Base-by-base conservation (phyloP, 305 asterid species). In the Euphrasia arctica region DNA sequence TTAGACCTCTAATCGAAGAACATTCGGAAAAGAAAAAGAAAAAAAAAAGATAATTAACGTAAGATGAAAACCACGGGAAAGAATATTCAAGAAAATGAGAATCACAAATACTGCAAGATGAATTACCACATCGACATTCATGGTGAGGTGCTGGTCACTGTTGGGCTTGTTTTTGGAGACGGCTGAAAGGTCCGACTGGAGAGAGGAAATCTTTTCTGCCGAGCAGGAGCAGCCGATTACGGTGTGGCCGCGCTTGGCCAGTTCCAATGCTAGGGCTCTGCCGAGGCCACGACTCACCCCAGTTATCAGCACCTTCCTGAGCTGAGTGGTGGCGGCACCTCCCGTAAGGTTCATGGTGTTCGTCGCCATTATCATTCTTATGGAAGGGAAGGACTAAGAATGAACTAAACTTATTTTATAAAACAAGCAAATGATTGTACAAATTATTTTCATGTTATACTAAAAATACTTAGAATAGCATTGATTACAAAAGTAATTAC, bases 251-350 rank as follows among this genome's bases (percentile, higher is more conserved):
- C 83, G 88, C 79, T 74, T 91, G 15, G 95, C 96, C 74, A 91
- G 29, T 74, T 91, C 96, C 50, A 91, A 55, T 0, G 96, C 98
- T 66, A 91, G 91, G 72, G 96, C 87, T 83, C 70, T 89, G 43
- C 98, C 98, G 1, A 91, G 79, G 4, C 98, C 98, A 62, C 95
- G 79, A 82, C 98, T 85, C 3, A 80, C 90, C 18, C 98, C 98
- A 2, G 98, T 91, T 62, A 91, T 85, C 58, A 91, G 70, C 31
- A 89, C 89, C 60, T 84, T 91, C 70, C 81, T 81, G 5, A 61
- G 77, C 63, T 50, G 70, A 52, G 68, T 64, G n/a, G n/a, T n/a
- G n/a, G n/a, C n/a, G 41, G 79, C 74, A 65, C 65, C 70, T 32
- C 72, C 78, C 58, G 63, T 71, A 49, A 58, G 66, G 43, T 15